Conservation (phyloP, 2,329 filamentous ascomycete species). For the Fusarium ambrosium region DNA sequence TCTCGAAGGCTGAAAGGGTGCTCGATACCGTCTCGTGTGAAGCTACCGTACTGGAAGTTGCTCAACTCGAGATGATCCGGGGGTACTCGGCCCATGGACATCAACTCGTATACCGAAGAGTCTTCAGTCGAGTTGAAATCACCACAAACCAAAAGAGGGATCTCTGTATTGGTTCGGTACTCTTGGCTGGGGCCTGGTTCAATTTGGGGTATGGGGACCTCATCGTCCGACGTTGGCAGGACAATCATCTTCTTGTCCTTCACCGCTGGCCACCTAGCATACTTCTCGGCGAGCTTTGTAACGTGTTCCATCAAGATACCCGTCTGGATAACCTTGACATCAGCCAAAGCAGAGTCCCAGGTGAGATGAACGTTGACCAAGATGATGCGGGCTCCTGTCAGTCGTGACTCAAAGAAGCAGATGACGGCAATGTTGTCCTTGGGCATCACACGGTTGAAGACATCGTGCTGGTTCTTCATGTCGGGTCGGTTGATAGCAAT, state of each 20-base stretch:
- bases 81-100: slow-evolving; percentile 83
- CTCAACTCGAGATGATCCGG: slow-evolving; percentile 85
- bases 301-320: slow-evolving; percentile 95
- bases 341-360: slow-evolving; percentile 91
- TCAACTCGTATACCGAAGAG: slow-evolving; percentile 91
- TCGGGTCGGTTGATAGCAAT: slow-evolving; percentile 95
- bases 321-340: slow-evolving; percentile 97
- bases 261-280: slow-evolving; percentile 81
- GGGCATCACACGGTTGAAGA: slow-evolving; percentile 98
- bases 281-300: slow-evolving; percentile 87
- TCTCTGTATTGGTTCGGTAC: slow-evolving; percentile 87
- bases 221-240: slow-evolving; percentile 60
- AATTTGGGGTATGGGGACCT: slow-evolving; percentile 63
- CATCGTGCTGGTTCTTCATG: slow-evolving; percentile 97
- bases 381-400: slow-evolving; percentile 91
- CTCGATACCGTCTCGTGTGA: slow-evolving; percentile 91
- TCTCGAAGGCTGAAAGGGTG: slow-evolving; percentile 96
- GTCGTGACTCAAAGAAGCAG: slow-evolving; percentile 91
- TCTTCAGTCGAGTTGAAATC: slow-evolving; percentile 94
- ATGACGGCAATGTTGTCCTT: slow-evolving; percentile 97
- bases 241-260: slow-evolving; percentile 81
- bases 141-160: slow-evolving; percentile 91
- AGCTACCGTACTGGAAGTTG: slow-evolving; percentile 89
- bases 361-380: slow-evolving; percentile 95
- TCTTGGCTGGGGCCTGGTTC: slow-evolving; percentile 86